Evolutionary conservation across 2,329 filamentous ascomycete genomes (phyloP).

Genomic region (Phoma herbarum): DNA sequence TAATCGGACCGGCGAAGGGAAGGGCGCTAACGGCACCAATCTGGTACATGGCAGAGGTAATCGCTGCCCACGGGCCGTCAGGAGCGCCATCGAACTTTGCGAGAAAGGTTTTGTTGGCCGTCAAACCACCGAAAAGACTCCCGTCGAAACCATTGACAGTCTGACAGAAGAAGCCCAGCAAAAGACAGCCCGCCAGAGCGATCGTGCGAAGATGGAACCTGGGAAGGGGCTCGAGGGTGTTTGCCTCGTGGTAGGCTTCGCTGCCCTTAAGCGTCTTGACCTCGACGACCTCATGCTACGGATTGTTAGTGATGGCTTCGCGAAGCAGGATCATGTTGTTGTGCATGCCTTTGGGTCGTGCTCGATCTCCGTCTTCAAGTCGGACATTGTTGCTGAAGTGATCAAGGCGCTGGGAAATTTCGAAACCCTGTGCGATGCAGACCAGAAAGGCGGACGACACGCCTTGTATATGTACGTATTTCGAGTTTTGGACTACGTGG

Average conservation of each 20-base stretch:
- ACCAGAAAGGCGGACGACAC: background rate
- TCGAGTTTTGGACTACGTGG: background rate
- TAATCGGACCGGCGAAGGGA: background rate
- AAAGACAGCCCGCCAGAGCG: background rate
- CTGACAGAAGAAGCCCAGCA: slow-evolving; percentile 3
- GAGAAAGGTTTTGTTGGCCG: background rate
- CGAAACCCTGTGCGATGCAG: background rate
- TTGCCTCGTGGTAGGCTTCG: slow-evolving; percentile 1
- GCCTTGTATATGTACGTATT: background rate
- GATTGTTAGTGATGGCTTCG: background rate
- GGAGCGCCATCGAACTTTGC: background rate
- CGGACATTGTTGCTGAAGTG: background rate
- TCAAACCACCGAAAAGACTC: background rate
- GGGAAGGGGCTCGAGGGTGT: background rate
- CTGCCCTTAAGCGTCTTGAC: slow-evolving; percentile 2
- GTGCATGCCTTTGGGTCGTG: background rate
- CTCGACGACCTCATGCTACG: background rate
- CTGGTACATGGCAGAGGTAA: slow-evolving; percentile 6
- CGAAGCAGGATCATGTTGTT: background rate
- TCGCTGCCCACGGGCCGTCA: slow-evolving; percentile 2
- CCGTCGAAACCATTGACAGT: slow-evolving; percentile 3
- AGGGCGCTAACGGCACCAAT: slow-evolving; percentile 1
- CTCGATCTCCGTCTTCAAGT: background rate
- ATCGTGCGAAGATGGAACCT: background rate
- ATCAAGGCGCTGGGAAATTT: background rate